Conservation (phyloP, 1,284 basidiomycete genomes). For the Flammula alnicola region DNA sequence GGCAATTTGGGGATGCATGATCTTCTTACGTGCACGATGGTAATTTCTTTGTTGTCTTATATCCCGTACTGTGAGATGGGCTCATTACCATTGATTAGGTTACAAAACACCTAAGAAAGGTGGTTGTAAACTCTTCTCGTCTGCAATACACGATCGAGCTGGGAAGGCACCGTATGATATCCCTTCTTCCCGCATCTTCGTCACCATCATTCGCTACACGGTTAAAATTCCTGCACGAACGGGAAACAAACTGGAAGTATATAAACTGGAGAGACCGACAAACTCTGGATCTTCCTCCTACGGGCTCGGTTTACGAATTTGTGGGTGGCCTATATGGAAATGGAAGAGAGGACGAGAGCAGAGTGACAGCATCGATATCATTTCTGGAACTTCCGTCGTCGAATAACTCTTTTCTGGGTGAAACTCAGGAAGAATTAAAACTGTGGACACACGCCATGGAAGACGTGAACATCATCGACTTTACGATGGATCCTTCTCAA, state of each 20-base stretch:
- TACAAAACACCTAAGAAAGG: conserved; percentile 39
- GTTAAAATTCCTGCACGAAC: conserved; percentile 42
- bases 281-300: conserved; percentile 43
- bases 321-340: conserved; percentile 52
- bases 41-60: conserved; percentile 19
- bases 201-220: conserved; percentile 40
- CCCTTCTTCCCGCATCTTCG: conserved; percentile 32
- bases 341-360: conserved; percentile 45
- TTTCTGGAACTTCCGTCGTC: conserved; percentile 48
- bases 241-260: conserved; percentile 49
- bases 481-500: conserved; percentile 58
- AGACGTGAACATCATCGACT: conserved; percentile 49
- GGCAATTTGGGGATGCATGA: conserved; percentile 40
- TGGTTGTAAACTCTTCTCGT: conserved; percentile 44
- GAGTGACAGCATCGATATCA: conserved; percentile 45
- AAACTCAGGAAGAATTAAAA: conserved; percentile 29
- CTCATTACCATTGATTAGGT: conserved; percentile 34
- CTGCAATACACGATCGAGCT: conserved; percentile 54
- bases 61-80: conserved; percentile 3
- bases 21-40: conserved; percentile 41
- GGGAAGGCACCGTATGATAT: conserved; percentile 45
- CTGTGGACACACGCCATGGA: conserved; percentile 46
- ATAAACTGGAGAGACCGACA: conserved; percentile 42
- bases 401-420: conserved; percentile 21
- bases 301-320: conserved; percentile 56